phyloP scores from a whole-genome alignment of 306 rosid species.

The Arachis hypogaea region DNA sequence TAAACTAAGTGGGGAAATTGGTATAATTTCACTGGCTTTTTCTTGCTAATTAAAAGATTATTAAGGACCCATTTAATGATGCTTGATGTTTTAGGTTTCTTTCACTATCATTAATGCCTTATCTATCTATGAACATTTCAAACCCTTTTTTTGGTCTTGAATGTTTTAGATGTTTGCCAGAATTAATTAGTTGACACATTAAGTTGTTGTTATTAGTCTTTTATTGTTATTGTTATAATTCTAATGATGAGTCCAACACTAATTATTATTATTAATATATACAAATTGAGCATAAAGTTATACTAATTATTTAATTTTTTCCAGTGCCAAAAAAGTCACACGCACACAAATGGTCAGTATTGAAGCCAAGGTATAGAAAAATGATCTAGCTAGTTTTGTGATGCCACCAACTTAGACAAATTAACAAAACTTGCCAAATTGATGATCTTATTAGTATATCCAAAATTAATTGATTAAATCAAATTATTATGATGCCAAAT shows the following conservation, averaged over 20 bases:
- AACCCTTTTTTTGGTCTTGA: slow-evolving; percentile 2
- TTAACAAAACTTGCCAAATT: slow-evolving; percentile 26
- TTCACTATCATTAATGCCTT: slow-evolving; percentile 22
- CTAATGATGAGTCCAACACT: neutral
- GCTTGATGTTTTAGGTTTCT: slow-evolving; percentile 35
- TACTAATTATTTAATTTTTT: too few species aligned
- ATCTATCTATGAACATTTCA: slow-evolving; percentile 15
- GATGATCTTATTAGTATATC: slow-evolving; percentile 27
- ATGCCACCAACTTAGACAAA: slow-evolving; percentile 18
- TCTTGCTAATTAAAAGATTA: slow-evolving; percentile 19
- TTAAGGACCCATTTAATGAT: slow-evolving; percentile 44
- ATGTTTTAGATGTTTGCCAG: slow-evolving; percentile 19
- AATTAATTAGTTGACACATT: slow-evolving; percentile 1
- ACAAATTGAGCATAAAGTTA: slow-evolving; percentile 23
- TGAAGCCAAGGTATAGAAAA: slow-evolving; percentile 25
- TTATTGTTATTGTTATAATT: neutral
- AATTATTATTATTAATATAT: too few species aligned
- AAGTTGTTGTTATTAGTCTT: slow-evolving; percentile 1
- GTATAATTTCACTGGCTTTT: slow-evolving; percentile 40
- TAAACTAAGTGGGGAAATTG: slow-evolving; percentile 43
- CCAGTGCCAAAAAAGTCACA: neutral
- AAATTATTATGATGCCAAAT: slow-evolving; percentile 36
- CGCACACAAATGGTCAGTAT: slow-evolving; percentile 18
- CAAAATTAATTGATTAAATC: slow-evolving; percentile 32
- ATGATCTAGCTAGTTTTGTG: neutral